phyloP scores from a whole-genome alignment of 2,329 filamentous ascomycete genomes.

The Hypoxylon sp. region DNA sequence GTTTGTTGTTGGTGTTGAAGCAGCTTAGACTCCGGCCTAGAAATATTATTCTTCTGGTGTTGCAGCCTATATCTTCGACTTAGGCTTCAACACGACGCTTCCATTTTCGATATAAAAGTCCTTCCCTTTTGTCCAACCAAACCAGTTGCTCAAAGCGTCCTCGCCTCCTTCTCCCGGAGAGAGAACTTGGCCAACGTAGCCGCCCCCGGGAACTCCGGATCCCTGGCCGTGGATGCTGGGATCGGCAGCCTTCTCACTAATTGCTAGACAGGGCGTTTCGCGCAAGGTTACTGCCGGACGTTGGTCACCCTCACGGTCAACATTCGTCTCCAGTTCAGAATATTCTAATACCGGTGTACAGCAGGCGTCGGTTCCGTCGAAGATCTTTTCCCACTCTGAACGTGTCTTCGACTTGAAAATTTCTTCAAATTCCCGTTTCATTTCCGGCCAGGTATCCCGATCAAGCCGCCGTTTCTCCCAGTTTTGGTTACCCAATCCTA shows the following conservation, averaged over 20 bases:
- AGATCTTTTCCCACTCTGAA: slow-evolving; percentile 85
- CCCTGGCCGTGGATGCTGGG: slow-evolving; percentile 72
- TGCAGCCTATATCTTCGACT: slow-evolving; percentile 59
- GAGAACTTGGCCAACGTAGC: slow-evolving; percentile 75
- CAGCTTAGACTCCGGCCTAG: slow-evolving; percentile 16
- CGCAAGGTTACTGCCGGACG: slow-evolving; percentile 78
- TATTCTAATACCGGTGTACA: slow-evolving; percentile 89
- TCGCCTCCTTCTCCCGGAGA: slow-evolving; percentile 80
- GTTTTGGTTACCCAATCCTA: slow-evolving; percentile 70
- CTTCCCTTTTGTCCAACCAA: slow-evolving; percentile 80
- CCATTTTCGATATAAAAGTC: slow-evolving; percentile 79
- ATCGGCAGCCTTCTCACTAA: slow-evolving; percentile 64
- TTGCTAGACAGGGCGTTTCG: slow-evolving; percentile 77
- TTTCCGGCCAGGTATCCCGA: slow-evolving; percentile 74
- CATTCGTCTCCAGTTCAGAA: slow-evolving; percentile 56
- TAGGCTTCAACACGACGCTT: slow-evolving; percentile 69
- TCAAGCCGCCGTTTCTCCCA: slow-evolving; percentile 72
- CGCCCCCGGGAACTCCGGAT: slow-evolving; percentile 73
- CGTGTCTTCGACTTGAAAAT: slow-evolving; percentile 80
- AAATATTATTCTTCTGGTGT: slow-evolving; percentile 7
- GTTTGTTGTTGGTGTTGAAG: slow-evolving; percentile 15
- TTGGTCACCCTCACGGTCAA: slow-evolving; percentile 75
- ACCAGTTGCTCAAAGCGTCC: slow-evolving; percentile 77
- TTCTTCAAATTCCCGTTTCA: slow-evolving; percentile 72
- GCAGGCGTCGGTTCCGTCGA: slow-evolving; percentile 93